These are phyloP conservation scores for Aspergillus carlsbadensis DNA, from an alignment of 495 filamentous ascomycete genomes.

Conservation along the genomic window DNA sequence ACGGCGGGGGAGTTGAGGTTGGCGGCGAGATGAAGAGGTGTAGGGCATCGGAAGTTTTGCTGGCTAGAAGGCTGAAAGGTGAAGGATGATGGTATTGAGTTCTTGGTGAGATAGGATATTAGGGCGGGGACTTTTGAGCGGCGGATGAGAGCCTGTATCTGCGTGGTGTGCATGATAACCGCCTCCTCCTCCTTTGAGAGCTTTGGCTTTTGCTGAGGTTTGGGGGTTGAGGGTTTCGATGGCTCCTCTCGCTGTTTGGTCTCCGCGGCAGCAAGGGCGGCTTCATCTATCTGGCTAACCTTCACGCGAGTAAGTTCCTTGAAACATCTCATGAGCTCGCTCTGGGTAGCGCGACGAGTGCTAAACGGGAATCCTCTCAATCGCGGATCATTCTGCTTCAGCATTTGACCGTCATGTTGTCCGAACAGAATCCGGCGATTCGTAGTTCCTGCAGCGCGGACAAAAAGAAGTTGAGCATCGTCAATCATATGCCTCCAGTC, in stretches of 20 bases:
- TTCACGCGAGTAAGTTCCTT: conserved; percentile 91
- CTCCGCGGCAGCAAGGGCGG: conserved; percentile 49
- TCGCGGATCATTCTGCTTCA: conserved; percentile 79
- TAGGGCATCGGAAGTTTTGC: conserved; percentile 81
- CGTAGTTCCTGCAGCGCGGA: conserved; percentile 82
- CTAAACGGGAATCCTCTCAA: conserved; percentile 90
- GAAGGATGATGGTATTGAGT: conserved; percentile 67
- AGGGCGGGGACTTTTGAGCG: conserved; percentile 87
- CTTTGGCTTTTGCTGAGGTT: conserved; percentile 55
- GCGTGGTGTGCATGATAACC: conserved; percentile 75
- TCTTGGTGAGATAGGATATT: conserved; percentile 76
- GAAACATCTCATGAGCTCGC: conserved; percentile 89
- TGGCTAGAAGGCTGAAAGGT: conserved; percentile 68
- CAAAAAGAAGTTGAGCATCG: conserved; percentile 76
- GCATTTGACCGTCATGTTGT: conserved; percentile 82
- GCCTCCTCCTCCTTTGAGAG: conserved; percentile 78
- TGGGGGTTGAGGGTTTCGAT: conserved; percentile 36
- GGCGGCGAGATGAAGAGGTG: conserved; percentile 81
- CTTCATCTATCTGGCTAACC: conserved; percentile 69
- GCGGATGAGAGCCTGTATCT: conserved; percentile 82
- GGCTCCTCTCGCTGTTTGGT: conserved; percentile 33
- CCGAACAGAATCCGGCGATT: conserved; percentile 86
- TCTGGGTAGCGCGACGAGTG: conserved; percentile 90
- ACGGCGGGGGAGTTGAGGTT: conserved; percentile 71
- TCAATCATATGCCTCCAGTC: conserved; percentile 86